Evolutionary conservation across 2,329 filamentous ascomycete genomes (phyloP).

Genomic region (Anthostomella pinea): DNA sequence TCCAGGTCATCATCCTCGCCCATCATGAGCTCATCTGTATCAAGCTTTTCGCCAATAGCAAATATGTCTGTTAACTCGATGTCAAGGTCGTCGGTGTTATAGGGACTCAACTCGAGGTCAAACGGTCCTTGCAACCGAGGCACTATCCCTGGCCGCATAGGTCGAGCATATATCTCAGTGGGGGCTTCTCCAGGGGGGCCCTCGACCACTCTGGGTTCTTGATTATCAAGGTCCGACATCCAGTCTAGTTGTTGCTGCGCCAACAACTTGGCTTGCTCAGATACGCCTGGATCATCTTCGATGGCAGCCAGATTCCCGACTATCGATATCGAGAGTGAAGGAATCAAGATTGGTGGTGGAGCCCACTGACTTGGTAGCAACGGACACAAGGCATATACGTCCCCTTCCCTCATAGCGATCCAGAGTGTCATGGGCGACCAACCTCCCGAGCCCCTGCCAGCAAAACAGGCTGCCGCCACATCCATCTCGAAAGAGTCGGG

Average conservation of each 20-base stretch:
- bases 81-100: constrained; percentile 54
- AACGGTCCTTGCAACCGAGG: constrained; percentile 64
- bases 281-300: constrained; percentile 56
- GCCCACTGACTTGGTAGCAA: constrained; percentile 86
- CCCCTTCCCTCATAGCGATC: constrained; percentile 91
- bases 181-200: constrained; percentile 46
- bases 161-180: constrained; percentile 55
- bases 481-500: constrained; percentile 92
- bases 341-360: constrained; percentile 70
- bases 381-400: constrained; percentile 90
- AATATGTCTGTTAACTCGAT: constrained; percentile 59
- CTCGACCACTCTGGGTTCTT: constrained; percentile 58
- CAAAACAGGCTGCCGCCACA: constrained; percentile 83
- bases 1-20: constrained; percentile 64
- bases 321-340: constrained; percentile 79
- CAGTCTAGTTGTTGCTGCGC: constrained; percentile 64
- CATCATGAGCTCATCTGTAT: constrained; percentile 58
- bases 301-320: constrained; percentile 67
- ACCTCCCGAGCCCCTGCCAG: constrained; percentile 63
- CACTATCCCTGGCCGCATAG: constrained; percentile 54
- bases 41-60: constrained; percentile 60
- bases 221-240: constrained; percentile 64
- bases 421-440: constrained; percentile 97
- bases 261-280: constrained; percentile 52
- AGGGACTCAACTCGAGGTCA: constrained; percentile 52